Conservation (phyloP, 2,329 filamentous ascomycete genomes). For the Cercospora sp. region DNA sequence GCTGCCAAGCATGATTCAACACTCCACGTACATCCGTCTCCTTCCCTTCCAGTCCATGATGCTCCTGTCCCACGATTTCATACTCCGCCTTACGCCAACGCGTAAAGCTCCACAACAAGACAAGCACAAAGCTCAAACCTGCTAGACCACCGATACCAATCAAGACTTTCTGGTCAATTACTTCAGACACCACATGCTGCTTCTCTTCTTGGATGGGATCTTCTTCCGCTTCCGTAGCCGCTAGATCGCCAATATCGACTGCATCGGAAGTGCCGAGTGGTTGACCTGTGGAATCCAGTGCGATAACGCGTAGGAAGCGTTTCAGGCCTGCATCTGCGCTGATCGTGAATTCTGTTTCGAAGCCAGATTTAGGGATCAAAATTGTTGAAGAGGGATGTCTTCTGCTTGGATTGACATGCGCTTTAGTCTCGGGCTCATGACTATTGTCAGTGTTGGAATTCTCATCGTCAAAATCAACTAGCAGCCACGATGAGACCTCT, state of each 20-base stretch:
- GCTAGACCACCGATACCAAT: constrained; percentile 19
- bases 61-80: neutral
- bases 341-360: constrained; percentile 21
- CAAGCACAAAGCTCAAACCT: constrained; percentile 15
- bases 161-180: constrained; percentile 8
- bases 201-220: constrained; percentile 10
- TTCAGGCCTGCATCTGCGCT: constrained; percentile 6
- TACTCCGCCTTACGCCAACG: neutral
- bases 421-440: too few relatives aligned
- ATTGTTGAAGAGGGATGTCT: neutral
- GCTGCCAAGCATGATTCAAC: neutral
- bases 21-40: neutral
- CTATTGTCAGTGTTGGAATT: too few relatives aligned
- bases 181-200: neutral
- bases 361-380: constrained; percentile 21
- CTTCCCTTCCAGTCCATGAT: neutral
- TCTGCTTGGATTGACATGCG: neutral
- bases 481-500: constrained; percentile 48
- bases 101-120: neutral
- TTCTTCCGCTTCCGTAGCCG: neutral
- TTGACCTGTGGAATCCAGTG: constrained; percentile 26
- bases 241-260: constrained; percentile 20
- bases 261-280: constrained; percentile 19
- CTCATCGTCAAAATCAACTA: constrained; percentile 39
- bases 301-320: constrained; percentile 29